Evolutionary conservation across 2,329 filamentous ascomycete species (phyloP).

Genomic region (Alternaria solani): DNA sequence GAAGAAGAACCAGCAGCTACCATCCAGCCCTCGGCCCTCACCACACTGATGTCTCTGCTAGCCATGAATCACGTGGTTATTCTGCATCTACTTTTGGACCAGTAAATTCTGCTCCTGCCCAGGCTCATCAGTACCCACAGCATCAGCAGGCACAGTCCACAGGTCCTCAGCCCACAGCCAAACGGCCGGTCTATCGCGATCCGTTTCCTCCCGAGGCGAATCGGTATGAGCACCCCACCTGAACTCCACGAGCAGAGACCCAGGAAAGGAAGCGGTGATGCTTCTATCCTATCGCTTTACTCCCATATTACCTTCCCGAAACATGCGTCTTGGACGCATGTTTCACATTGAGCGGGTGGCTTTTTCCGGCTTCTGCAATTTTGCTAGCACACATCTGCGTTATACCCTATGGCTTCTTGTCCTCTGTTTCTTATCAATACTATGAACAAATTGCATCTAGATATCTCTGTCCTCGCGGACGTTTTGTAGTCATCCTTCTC

Average conservation of each 20-base stretch:
- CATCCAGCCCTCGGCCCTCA: constrained; percentile 39
- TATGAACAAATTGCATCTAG: constrained; percentile 21
- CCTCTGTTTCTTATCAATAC: background rate
- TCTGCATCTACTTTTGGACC: constrained; percentile 29
- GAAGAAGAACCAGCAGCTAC: constrained; percentile 49
- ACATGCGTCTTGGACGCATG: background rate
- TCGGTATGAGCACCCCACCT: constrained; percentile 39
- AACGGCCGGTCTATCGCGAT: constrained; percentile 25
- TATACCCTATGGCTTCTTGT: constrained; percentile 22
- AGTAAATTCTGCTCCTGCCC: constrained; percentile 24
- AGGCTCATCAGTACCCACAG: constrained; percentile 17
- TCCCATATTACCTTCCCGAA: background rate
- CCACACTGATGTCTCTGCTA: constrained; percentile 29
- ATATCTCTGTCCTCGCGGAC: constrained; percentile 25
- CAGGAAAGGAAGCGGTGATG: constrained; percentile 18
- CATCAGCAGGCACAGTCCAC: constrained; percentile 21
- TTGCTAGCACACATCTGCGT: constrained; percentile 18
- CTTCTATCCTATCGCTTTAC: background rate
- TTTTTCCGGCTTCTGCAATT: constrained; percentile 12
- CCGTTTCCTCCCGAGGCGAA: constrained; percentile 22
- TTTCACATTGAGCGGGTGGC: constrained; percentile 9
- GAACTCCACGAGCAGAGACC: constrained; percentile 22
- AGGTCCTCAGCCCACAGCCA: constrained; percentile 14
- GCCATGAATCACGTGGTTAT: constrained; percentile 31
- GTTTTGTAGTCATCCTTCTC: constrained; percentile 5